Evolutionary conservation across 805 yeast genomes (phyloP).

Genomic region (Candida vartiovaarae): DNA sequence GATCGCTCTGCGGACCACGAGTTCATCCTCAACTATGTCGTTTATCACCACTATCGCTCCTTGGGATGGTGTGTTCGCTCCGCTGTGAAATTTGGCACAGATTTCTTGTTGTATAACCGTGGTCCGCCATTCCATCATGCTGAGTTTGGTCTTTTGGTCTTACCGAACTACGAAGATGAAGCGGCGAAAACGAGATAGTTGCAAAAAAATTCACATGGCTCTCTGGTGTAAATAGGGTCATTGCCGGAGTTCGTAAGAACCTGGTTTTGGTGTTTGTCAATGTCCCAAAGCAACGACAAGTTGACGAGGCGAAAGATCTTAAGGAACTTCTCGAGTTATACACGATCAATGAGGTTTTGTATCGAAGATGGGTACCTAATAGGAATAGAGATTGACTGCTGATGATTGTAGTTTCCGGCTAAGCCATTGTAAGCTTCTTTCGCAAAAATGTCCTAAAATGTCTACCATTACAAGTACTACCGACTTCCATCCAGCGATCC

Average conservation of each 20-base stretch:
- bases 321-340: constrained; percentile 34
- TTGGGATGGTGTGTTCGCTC: constrained; percentile 92
- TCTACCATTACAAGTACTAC: no score
- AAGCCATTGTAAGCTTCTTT: no score
- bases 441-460: no score
- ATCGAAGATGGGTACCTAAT: constrained; percentile 81
- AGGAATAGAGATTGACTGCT: constrained; percentile 60
- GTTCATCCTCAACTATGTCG: constrained; percentile 45
- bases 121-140: constrained; percentile 98
- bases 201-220: constrained; percentile 49
- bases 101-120: constrained; percentile 69
- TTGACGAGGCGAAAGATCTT: constrained; percentile 23
- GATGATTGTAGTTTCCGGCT: no score
- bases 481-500: no score
- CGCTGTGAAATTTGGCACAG: constrained; percentile 91
- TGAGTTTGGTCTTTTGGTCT: constrained; percentile 61
- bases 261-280: constrained; percentile 65
- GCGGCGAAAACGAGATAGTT: constrained; percentile 20
- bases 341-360: constrained; percentile 56
- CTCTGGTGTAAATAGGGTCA: constrained; percentile 68
- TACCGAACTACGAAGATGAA: constrained; percentile 32
- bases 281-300: constrained; percentile 34
- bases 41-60: constrained; percentile 80
- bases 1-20: constrained; percentile 17
- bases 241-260: constrained; percentile 80